Evolutionary conservation across 495 filamentous ascomycete genomes (phyloP).

Genomic region (Penicillium samsonianum): DNA sequence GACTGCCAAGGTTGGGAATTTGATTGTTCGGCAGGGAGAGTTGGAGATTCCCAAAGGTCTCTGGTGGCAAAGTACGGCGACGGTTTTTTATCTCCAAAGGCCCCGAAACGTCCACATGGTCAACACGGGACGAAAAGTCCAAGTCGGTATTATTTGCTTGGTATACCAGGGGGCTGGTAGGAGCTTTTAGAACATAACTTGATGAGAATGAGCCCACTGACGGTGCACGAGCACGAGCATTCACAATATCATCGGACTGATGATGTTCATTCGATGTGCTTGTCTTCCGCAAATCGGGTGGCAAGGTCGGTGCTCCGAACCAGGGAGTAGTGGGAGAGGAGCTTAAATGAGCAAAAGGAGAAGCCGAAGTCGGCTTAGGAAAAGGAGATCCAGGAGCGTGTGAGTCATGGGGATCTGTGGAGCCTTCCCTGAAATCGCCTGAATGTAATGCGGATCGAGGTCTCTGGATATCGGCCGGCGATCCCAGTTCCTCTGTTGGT

Average conservation of each 20-base stretch:
- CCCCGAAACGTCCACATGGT: conserved; percentile 31
- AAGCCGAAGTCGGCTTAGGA: conserved; percentile 17
- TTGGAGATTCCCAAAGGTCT: conserved; percentile 49
- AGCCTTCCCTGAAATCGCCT: conserved; percentile 78
- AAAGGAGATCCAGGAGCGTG: conserved; percentile 27
- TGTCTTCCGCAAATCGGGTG: conserved; percentile 16
- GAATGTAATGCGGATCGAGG: conserved; percentile 86
- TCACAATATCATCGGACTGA: conserved; percentile 19
- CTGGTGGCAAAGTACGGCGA: conserved; percentile 62
- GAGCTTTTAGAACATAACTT: conserved; percentile 80
- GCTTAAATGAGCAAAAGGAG: conserved; percentile 30
- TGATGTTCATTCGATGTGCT: conserved; percentile 18
- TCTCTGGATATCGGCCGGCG: conserved; percentile 66
- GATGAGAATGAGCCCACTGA: conserved; percentile 77
- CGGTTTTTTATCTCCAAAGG: conserved; percentile 52
- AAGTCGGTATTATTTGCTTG: conserved; percentile 86
- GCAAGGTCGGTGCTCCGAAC: conserved; percentile 40
- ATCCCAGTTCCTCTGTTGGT: conserved; percentile 33
- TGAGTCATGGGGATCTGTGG: conserved; percentile 26
- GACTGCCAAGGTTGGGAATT: conserved; percentile 20
- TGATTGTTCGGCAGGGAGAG: conserved; percentile 31
- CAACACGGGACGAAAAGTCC: conserved; percentile 57
- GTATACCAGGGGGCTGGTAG: conserved; percentile 90
- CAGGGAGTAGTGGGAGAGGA: conserved; percentile 54
- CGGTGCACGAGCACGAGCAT: conserved; percentile 51